phyloP scores from a whole-genome alignment of 768 basidiomycete species.

The Podaxis sp. region DNA sequence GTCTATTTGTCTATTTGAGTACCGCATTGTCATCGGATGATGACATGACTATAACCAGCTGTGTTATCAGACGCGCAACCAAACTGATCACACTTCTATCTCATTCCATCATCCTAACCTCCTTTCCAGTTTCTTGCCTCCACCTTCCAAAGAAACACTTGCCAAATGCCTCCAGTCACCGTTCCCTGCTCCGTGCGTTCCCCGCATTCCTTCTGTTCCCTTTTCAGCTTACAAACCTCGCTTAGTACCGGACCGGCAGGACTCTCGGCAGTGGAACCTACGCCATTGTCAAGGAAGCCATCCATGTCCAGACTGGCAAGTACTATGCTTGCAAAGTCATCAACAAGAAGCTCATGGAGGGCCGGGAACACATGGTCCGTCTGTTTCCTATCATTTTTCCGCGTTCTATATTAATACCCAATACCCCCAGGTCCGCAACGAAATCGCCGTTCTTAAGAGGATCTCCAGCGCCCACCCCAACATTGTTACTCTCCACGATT shows the following conservation, averaged over 20 bases:
- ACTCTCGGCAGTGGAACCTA: constrained; percentile 91
- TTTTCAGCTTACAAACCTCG: constrained; percentile 5
- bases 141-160: neutral
- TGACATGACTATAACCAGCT: constrained; percentile 8
- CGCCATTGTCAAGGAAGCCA: constrained; percentile 92
- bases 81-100: constrained; percentile 13
- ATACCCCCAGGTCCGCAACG: constrained; percentile 78
- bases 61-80: constrained; percentile 7
- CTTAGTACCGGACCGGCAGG: constrained; percentile 82
- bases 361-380: constrained; percentile 93
- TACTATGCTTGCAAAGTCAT: constrained; percentile 99
- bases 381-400: constrained; percentile 3
- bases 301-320: constrained; percentile 85
- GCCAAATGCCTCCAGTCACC: constrained; percentile 24
- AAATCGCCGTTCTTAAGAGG: constrained; percentile 91
- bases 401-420: neutral
- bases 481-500: constrained; percentile 92
- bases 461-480: constrained; percentile 88
- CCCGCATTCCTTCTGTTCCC: constrained; percentile 4
- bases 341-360: constrained; percentile 99
- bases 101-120: constrained; percentile 4
- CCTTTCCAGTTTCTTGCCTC: constrained; percentile 10
- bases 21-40: neutral
- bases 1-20: neutral
- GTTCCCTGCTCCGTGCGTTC: constrained; percentile 43